These are phyloP conservation scores for Coleophoma cylindrospora DNA, from an alignment of 2,329 filamentous ascomycete species.

Conservation along the genomic window DNA sequence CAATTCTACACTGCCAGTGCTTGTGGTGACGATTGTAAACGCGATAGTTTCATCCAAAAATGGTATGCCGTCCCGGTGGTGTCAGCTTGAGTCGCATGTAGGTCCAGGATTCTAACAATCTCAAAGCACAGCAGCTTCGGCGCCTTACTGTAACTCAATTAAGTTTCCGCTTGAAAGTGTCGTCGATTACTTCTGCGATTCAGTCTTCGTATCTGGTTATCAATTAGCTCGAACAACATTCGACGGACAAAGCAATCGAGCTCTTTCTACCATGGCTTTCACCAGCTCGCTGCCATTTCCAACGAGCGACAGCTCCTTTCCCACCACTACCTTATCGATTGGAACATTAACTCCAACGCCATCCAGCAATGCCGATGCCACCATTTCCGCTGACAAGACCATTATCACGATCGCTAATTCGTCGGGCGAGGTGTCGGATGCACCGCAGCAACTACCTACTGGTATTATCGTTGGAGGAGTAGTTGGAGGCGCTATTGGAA, in stretches of 20 bases:
- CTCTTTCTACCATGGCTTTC: slow-evolving; percentile 21
- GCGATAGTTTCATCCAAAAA: slow-evolving; percentile 37
- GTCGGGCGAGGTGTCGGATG: background rate
- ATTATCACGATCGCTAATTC: background rate
- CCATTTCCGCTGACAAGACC: background rate
- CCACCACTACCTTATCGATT: background rate
- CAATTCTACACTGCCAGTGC: slow-evolving; percentile 28
- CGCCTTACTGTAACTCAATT: slow-evolving; percentile 41
- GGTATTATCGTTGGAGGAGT: background rate
- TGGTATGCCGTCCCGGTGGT: slow-evolving; percentile 31
- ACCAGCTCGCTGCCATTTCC: background rate
- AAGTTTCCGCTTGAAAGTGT: slow-evolving; percentile 33
- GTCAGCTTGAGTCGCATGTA: background rate
- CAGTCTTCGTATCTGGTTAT: slow-evolving; percentile 25
- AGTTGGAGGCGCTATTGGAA: background rate
- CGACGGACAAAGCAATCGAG: slow-evolving; percentile 28
- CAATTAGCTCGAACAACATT: slow-evolving; percentile 37
- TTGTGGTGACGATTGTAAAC: slow-evolving; percentile 29
- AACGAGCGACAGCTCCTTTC: background rate
- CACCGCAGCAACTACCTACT: background rate
- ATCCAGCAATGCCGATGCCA: background rate
- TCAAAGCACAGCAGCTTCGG: slow-evolving; percentile 28
- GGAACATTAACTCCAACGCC: background rate
- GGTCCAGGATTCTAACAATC: slow-evolving; percentile 10
- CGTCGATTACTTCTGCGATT: slow-evolving; percentile 40